phyloP scores from a whole-genome alignment of 768 basidiomycete genomes.

The Rubroboletus pulcherrimus region DNA sequence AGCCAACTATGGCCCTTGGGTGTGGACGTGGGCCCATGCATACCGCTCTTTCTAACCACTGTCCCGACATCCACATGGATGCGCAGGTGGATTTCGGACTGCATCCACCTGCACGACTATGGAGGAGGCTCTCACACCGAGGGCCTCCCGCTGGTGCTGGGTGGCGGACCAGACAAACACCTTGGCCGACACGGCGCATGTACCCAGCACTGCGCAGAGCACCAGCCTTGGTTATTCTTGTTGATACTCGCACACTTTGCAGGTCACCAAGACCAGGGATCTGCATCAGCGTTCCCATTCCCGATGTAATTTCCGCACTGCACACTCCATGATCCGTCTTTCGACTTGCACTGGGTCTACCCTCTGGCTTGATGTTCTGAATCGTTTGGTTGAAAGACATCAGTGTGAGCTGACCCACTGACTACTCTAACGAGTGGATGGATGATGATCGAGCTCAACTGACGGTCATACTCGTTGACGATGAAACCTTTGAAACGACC shows the following conservation, averaged over 20 bases:
- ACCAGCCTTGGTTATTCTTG: not conserved
- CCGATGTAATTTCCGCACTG: not conserved
- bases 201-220: not conserved
- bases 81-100: too few relatives aligned
- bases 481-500: too few relatives aligned
- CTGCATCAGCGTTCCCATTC: not conserved
- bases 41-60: not conserved
- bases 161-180: not conserved
- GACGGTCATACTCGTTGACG: too few relatives aligned
- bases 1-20: not conserved
- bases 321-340: not conserved
- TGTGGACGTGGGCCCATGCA: not conserved
- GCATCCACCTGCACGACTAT: too few relatives aligned
- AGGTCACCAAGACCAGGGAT: not conserved
- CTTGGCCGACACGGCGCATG: not conserved
- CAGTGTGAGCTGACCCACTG: too few relatives aligned
- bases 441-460: too few relatives aligned
- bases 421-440: too few relatives aligned
- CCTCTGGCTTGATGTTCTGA: not conserved
- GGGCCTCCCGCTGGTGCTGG: too few relatives aligned
- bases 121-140: too few relatives aligned
- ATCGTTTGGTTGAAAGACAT: not conserved
- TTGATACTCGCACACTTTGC: not conserved
- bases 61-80: not conserved
- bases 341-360: not conserved